Conservation (phyloP, 2,329 filamentous ascomycete genomes). For the Cytospora chrysosperma region DNA sequence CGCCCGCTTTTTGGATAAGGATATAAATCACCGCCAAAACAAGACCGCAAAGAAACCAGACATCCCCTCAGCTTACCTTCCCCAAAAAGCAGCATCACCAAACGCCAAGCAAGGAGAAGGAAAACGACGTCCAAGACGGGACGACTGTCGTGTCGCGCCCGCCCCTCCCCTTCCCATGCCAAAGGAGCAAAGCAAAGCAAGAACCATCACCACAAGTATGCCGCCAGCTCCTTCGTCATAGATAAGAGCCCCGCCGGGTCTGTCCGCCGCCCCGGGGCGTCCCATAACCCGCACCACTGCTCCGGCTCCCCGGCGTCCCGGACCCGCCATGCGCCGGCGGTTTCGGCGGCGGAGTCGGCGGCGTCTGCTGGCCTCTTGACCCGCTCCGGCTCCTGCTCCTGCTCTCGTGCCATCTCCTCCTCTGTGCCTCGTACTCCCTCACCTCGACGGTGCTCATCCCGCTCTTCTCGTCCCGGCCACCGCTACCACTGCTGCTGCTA, state of each 20-base stretch:
- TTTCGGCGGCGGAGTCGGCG: conserved; percentile 18
- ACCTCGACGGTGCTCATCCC: conserved; percentile 25
- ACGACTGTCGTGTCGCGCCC: too few relatives aligned
- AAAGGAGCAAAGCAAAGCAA: not conserved
- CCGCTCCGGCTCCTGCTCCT: conserved; percentile 21
- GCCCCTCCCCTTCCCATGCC: too few relatives aligned
- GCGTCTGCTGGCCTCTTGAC: conserved; percentile 3
- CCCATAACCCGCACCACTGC: not conserved
- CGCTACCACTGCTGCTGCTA: conserved; percentile 27
- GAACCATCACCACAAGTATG: too few relatives aligned
- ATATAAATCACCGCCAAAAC: not conserved
- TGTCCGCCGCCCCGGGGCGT: conserved; percentile 10
- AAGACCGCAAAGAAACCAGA: not conserved
- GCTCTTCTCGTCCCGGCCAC: conserved; percentile 29
- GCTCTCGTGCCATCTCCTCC: conserved; percentile 31
- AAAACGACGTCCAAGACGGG: too few relatives aligned
- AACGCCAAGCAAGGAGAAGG: not conserved
- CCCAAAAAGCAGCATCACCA: not conserved
- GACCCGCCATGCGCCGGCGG: conserved; percentile 13
- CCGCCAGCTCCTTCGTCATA: not conserved
- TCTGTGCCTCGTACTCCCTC: conserved; percentile 31
- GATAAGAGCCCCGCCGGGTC: not conserved
- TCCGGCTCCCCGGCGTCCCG: conserved; percentile 2
- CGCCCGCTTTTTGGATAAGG: not conserved
- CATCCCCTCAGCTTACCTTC: too few relatives aligned